Percentiles rank a stretch among this genome's conserved stretches.
Evolutionary conservation across 352 stramenopile genomes (phyloP).

Genomic region (Globisporangium megalacanthum): DNA sequence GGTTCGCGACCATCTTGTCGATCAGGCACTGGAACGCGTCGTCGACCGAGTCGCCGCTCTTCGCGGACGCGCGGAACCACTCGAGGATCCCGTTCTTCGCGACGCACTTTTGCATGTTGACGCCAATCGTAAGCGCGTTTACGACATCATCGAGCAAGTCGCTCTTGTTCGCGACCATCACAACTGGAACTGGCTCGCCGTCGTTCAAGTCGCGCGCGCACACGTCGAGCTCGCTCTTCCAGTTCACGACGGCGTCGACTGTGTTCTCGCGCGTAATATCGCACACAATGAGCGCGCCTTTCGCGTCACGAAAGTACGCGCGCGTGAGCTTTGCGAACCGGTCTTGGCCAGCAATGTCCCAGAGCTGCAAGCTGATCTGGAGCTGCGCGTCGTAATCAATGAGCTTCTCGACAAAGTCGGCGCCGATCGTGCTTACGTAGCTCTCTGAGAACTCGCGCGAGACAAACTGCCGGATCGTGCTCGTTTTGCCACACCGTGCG

Average conservation of each 20-base stretch:
- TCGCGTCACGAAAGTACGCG: slow-evolving; percentile 79
- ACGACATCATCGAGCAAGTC: slow-evolving; percentile 70
- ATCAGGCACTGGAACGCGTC: slow-evolving; percentile 63
- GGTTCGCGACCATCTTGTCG: slow-evolving; percentile 47
- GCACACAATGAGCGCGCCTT: slow-evolving; percentile 81
- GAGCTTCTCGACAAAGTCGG: slow-evolving; percentile 82
- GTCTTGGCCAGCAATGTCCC: slow-evolving; percentile 87
- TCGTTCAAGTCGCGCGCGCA: slow-evolving; percentile 48
- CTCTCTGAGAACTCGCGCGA: slow-evolving; percentile 65
- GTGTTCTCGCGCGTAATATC: slow-evolving; percentile 85
- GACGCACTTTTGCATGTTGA: slow-evolving; percentile 85
- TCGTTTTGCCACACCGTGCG: slow-evolving; percentile 86
- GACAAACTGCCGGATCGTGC: slow-evolving; percentile 75
- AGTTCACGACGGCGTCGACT: slow-evolving; percentile 76
- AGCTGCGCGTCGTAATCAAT: slow-evolving; percentile 55
- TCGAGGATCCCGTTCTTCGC: slow-evolving; percentile 64
- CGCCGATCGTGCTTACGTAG: slow-evolving; percentile 84
- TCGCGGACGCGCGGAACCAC: slow-evolving; percentile 74
- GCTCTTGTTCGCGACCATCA: slow-evolving; percentile 86
- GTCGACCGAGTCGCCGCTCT: slow-evolving; percentile 55
- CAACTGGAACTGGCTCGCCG: slow-evolving; percentile 50
- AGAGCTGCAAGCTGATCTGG: slow-evolving; percentile 74
- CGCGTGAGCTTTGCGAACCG: slow-evolving; percentile 86
- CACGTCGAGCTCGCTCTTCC: slow-evolving; percentile 77
- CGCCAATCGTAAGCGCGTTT: slow-evolving; percentile 60